A percentile compares a stretch with the other conserved stretches of the same genome.
These are phyloP conservation scores for Zygosaccharomyces bailii DNA, from an alignment of 805 yeast species.

Conservation along the genomic window DNA sequence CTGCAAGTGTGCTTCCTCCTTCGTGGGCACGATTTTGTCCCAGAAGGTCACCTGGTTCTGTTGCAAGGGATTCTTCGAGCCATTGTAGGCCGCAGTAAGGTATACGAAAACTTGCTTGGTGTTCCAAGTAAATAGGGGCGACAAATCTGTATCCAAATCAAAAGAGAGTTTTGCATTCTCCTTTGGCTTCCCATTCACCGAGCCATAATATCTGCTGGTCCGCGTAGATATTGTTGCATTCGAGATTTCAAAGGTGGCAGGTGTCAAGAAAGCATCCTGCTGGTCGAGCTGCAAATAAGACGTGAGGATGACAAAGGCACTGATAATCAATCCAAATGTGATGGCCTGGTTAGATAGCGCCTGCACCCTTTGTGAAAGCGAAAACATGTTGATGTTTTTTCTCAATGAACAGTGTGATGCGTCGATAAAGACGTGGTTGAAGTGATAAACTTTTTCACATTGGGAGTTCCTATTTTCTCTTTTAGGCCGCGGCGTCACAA, in stretches of 20 bases:
- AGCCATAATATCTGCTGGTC: slow-evolving; percentile 63
- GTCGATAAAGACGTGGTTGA: not conserved
- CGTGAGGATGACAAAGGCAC: slow-evolving; percentile 46
- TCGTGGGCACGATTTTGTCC: slow-evolving; percentile 73
- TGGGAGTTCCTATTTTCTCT: not conserved
- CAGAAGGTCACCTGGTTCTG: slow-evolving; percentile 76
- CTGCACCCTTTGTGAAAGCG: slow-evolving; percentile 46
- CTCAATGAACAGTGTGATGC: not conserved
- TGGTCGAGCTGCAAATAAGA: slow-evolving; percentile 48
- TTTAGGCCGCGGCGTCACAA: slow-evolving; percentile 6
- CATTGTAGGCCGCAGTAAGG: slow-evolving; percentile 79
- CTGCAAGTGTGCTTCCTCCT: slow-evolving; percentile 55
- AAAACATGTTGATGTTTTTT: slow-evolving; percentile 35
- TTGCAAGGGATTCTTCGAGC: slow-evolving; percentile 37
- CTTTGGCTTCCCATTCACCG: slow-evolving; percentile 60
- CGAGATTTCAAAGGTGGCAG: slow-evolving; percentile 39
- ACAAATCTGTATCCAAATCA: slow-evolving; percentile 70
- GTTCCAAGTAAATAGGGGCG: slow-evolving; percentile 90
- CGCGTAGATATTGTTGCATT: slow-evolving; percentile 44
- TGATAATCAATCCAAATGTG: slow-evolving; percentile 47
- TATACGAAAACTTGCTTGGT: slow-evolving; percentile 95
- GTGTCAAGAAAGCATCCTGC: slow-evolving; percentile 44
- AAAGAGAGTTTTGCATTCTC: slow-evolving; percentile 72
- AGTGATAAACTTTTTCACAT: not conserved
- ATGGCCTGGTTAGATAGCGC: slow-evolving; percentile 51